Conservation (phyloP, 257 asterid species). For the Fraxinus excelsior region DNA sequence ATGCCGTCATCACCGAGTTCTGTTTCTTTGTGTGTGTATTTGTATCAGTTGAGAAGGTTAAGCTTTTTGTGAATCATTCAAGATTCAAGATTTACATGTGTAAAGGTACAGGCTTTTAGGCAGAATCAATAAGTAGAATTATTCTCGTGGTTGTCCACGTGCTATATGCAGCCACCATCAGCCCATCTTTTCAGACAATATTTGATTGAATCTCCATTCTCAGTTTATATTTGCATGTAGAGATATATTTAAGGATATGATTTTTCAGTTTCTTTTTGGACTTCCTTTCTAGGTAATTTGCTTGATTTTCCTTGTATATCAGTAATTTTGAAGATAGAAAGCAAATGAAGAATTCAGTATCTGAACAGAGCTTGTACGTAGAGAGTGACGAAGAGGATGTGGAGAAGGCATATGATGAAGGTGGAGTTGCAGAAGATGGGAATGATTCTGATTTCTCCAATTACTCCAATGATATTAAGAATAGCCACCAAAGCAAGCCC, state of each 20-base stretch:
- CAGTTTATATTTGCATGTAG: background rate
- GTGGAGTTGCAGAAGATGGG: slow-evolving; percentile 27
- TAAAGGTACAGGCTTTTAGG: background rate
- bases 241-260: background rate
- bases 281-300: background rate
- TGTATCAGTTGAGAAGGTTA: background rate
- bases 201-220: slow-evolving; percentile 1
- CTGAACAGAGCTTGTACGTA: slow-evolving; percentile 78
- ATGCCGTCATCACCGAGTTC: background rate
- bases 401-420: slow-evolving; percentile 40
- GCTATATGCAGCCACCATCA: background rate
- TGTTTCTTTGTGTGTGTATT: background rate
- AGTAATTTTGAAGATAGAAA: slow-evolving; percentile 21
- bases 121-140: slow-evolving; percentile 10
- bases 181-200: slow-evolving; percentile 3
- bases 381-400: slow-evolving; percentile 85
- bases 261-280: slow-evolving; percentile 2
- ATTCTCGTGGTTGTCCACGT: slow-evolving; percentile 2
- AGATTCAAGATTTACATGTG: background rate
- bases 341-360: slow-evolving; percentile 72
- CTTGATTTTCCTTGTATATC: background rate
- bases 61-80: background rate
- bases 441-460: slow-evolving; percentile 65
- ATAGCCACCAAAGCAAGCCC: slow-evolving; percentile 38
- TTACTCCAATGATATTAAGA: slow-evolving; percentile 47